phyloP scores from a whole-genome alignment of 2,329 filamentous ascomycete species.

The Aspergillus awamori region DNA sequence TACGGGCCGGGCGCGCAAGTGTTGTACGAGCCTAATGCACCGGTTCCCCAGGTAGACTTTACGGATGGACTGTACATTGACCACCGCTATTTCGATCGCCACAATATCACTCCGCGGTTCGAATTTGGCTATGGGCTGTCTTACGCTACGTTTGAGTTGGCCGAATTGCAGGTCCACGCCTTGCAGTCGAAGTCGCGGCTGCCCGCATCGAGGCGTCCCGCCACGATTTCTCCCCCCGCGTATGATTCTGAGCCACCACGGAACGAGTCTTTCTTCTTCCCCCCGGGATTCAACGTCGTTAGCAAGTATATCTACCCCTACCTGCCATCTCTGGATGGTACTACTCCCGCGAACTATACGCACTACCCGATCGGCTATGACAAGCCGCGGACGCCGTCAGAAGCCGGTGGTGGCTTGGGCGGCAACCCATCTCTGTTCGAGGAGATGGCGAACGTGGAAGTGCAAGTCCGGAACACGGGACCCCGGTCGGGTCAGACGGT shows the following conservation, averaged over 20 bases:
- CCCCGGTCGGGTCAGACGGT: constrained; percentile 53
- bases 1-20: constrained; percentile 74
- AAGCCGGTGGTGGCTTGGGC: constrained; percentile 66
- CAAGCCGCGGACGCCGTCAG: constrained; percentile 54
- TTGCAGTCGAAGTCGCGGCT: constrained; percentile 54
- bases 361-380: constrained; percentile 62
- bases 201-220: constrained; percentile 46
- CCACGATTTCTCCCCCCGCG: constrained; percentile 52
- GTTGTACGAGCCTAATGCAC: constrained; percentile 68
- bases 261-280: constrained; percentile 62
- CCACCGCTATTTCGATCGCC: constrained; percentile 84
- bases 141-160: constrained; percentile 73
- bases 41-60: constrained; percentile 80
- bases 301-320: constrained; percentile 76
- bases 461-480: constrained; percentile 55
- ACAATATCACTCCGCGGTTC: constrained; percentile 72
- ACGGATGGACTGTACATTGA: constrained; percentile 83
- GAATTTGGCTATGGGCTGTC: constrained; percentile 86
- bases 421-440: constrained; percentile 54
- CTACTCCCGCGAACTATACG: constrained; percentile 45
- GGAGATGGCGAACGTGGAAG: constrained; percentile 49
- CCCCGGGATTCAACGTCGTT: constrained; percentile 61
- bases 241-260: constrained; percentile 61
- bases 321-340: constrained; percentile 55
- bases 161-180: constrained; percentile 53